Evolutionary conservation across 495 filamentous ascomycete species (phyloP), one percentile per base, ranked within the genome.

Genomic region (Penicillium manginii): DNA sequence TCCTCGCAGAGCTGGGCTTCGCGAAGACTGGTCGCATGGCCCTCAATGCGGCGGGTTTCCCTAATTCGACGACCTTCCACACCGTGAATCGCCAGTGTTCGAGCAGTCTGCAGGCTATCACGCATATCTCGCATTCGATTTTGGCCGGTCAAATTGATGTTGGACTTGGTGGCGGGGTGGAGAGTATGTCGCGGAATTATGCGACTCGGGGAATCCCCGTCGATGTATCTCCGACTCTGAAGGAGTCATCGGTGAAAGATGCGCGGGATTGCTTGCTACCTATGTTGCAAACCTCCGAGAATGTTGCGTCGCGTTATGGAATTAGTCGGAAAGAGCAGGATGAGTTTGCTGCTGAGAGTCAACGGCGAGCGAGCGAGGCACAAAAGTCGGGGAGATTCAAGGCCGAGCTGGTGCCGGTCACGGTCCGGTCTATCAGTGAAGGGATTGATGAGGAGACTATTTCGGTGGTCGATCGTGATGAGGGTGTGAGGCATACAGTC

Each of bases 281-380:
- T 18, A 96, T 96, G 92, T 88, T 92, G 6, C 88, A 91, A 83
- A 96, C 92, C 1, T 88, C 84, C 15, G 92, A 96, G 77, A 96
- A 96, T 69, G 90, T 96, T 8, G 89, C 83, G 52, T 81, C 79
- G 55, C 89, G 94, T 71, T 96, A 96, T 68, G 81, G 86, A 46
- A 83, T 96, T 62, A 73, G 83, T 10, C 81, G 92, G 26, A 83
- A 89, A 65, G 69, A 71, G 49, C 89, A 94, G 68, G 92, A 96
- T 71, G 74, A 82, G 55, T 96, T 84, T 72, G 89, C 92, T 0
- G 88, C 86, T 10, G 88, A 92, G 77, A 88, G 83, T 39, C 94
- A 88, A 73, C 79, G 82, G 60, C 83, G 89, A 32, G 92, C 92
- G 17, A 89, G 91, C 71, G 71, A 69, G 32, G 90, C 92, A 3